Evolutionary conservation across 1,139 yeast genomes (phyloP).

Genomic region (Kurtzmaniella quercitrusa): DNA sequence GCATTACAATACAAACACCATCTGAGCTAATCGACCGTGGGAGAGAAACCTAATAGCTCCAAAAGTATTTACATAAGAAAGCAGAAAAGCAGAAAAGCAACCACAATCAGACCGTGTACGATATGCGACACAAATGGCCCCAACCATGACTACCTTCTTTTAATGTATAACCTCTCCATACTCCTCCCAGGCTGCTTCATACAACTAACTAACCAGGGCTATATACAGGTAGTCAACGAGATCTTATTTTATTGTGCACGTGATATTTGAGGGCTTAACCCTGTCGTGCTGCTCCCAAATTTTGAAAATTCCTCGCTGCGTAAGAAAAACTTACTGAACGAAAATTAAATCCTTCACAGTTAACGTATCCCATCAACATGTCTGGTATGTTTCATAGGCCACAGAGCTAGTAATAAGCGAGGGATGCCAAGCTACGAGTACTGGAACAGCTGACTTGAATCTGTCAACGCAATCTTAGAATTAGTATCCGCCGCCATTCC

Average conservation of each 20-base stretch:
- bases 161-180: no score
- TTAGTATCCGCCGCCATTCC: not conserved
- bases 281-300: constrained; percentile 4
- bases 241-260: not conserved
- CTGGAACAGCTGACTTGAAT: not conserved
- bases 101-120: no score
- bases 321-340: constrained; percentile 3
- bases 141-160: no score
- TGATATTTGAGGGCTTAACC: constrained; percentile 5
- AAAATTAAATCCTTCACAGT: constrained; percentile 3
- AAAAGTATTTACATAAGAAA: no score
- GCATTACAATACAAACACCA: no score
- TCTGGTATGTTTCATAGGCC: not conserved
- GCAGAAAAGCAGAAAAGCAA: no score
- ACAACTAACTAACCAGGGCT: not conserved
- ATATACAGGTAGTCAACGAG: no score
- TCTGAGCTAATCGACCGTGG: no score
- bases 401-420: not conserved
- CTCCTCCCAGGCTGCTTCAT: not conserved
- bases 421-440: not conserved
- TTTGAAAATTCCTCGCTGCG: constrained; percentile 1
- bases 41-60: no score
- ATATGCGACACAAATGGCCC: no score
- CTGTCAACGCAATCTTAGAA: not conserved
- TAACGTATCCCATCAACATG: constrained; percentile 3